These are phyloP conservation scores for Paramarasmius palmivorus DNA, from an alignment of 1,284 basidiomycete genomes.

Conservation along the genomic window DNA sequence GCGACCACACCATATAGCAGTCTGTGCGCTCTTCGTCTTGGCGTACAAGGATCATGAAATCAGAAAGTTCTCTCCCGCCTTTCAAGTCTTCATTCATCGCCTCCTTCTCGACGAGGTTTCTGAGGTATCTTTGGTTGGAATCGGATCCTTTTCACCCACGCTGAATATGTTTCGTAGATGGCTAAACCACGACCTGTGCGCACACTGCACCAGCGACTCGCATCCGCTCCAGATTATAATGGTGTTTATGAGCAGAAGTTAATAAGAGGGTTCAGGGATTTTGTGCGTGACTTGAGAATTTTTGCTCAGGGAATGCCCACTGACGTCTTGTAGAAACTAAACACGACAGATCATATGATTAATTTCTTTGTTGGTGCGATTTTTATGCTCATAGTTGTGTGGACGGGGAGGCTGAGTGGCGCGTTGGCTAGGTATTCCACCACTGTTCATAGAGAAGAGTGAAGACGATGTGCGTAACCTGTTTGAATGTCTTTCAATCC, in stretches of 20 bases:
- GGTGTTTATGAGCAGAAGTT: slow-evolving; percentile 3
- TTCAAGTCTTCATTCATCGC: slow-evolving; percentile 63
- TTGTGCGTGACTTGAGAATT: slow-evolving; percentile 17
- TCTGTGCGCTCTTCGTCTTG: slow-evolving; percentile 61
- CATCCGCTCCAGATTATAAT: slow-evolving; percentile 1
- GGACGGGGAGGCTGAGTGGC: slow-evolving; percentile 3
- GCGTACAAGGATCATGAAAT: slow-evolving; percentile 57
- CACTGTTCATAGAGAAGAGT: slow-evolving; percentile 53
- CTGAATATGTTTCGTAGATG: slow-evolving; percentile 3
- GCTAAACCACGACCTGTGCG: slow-evolving; percentile 12
- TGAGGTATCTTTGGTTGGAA: slow-evolving; percentile 31
- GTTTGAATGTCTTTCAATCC: not conserved
- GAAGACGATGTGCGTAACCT: slow-evolving; percentile 43
- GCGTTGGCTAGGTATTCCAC: slow-evolving; percentile 41
- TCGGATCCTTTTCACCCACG: not conserved
- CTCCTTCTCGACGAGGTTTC: slow-evolving; percentile 63
- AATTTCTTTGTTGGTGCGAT: slow-evolving; percentile 60
- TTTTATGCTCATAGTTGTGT: slow-evolving; percentile 5
- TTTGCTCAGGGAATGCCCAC: not conserved
- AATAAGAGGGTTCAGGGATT: slow-evolving; percentile 5
- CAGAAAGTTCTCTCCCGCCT: slow-evolving; percentile 52
- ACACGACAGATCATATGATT: slow-evolving; percentile 56
- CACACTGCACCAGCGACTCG: not conserved
- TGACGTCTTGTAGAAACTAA: slow-evolving; percentile 40
- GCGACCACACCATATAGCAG: slow-evolving; percentile 70